phyloP scores from a whole-genome alignment of 441 rosid genomes.

The Flueggea neowawraea region DNA sequence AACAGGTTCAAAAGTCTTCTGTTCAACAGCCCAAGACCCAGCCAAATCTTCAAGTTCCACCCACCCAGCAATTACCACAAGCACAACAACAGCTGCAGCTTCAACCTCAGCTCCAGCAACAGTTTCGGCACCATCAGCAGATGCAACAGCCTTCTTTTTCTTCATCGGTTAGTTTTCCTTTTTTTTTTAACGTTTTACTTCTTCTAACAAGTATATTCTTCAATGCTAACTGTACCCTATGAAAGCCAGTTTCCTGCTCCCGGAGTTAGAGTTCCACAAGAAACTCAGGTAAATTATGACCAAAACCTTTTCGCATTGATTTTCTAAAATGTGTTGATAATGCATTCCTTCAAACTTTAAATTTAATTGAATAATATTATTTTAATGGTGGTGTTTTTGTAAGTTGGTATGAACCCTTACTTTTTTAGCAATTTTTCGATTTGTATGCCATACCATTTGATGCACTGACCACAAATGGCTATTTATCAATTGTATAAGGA shows the following conservation, averaged over 20 bases:
- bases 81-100: conserved; percentile 49
- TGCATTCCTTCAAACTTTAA: background rate
- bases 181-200: background rate
- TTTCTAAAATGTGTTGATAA: background rate
- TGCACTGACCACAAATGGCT: no score
- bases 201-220: background rate
- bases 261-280: conserved; percentile 44
- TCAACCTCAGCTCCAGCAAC: conserved; percentile 52
- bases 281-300: conserved; percentile 41
- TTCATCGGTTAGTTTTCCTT: conserved; percentile 44
- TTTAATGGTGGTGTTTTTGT: no score
- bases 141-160: conserved; percentile 54
- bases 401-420: no score
- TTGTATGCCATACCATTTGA: no score
- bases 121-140: conserved; percentile 55
- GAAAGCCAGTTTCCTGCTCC: conserved; percentile 55
- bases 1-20: conserved; percentile 45
- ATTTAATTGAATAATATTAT: background rate
- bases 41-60: conserved; percentile 39
- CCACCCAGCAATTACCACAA: conserved; percentile 56
- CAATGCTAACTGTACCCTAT: conserved; percentile 26
- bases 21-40: conserved; percentile 59
- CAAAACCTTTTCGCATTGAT: background rate
- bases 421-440: no score
- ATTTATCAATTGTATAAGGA: no score